These are phyloP conservation scores for Halophytophthora batemanensis DNA, from an alignment of 352 stramenopile species.

Conservation along the genomic window DNA sequence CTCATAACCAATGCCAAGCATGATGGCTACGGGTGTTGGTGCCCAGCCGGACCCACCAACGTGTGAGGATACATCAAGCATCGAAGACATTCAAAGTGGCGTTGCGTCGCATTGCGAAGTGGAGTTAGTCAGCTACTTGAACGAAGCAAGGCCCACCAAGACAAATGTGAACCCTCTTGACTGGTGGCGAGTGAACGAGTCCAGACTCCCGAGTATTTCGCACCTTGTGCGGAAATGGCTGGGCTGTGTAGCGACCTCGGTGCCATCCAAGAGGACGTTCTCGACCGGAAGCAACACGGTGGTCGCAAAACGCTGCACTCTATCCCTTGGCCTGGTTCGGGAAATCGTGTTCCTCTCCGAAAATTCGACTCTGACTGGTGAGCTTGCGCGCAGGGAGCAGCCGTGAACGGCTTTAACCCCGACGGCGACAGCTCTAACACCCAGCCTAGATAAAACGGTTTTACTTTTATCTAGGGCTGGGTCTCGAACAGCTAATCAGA, in stretches of 20 bases:
- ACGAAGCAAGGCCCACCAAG: not conserved
- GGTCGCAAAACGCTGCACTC: conserved; percentile 1
- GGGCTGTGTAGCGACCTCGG: conserved; percentile 1
- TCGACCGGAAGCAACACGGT: conserved; percentile 4
- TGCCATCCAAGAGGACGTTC: conserved; percentile 3
- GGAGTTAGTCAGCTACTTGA: not conserved
- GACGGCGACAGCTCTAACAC: too few species aligned
- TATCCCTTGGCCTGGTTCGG: not conserved
- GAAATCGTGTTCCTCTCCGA: conserved; percentile 4
- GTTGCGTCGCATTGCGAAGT: not conserved
- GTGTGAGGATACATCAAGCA: too few species aligned
- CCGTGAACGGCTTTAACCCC: too few species aligned
- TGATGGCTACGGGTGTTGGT: too few species aligned
- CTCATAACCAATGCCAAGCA: too few species aligned
- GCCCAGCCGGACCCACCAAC: too few species aligned
- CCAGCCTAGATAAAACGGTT: too few species aligned
- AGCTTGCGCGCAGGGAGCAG: too few species aligned
- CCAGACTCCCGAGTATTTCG: not conserved
- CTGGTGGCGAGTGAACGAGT: not conserved
- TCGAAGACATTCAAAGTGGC: too few species aligned
- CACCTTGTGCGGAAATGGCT: not conserved
- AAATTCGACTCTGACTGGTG: too few species aligned
- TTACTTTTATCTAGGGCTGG: too few species aligned
- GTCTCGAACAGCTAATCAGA: too few species aligned
- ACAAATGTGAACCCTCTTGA: not conserved